phyloP scores from a whole-genome alignment of 768 basidiomycete species.

The Chalciporus piperatus region DNA sequence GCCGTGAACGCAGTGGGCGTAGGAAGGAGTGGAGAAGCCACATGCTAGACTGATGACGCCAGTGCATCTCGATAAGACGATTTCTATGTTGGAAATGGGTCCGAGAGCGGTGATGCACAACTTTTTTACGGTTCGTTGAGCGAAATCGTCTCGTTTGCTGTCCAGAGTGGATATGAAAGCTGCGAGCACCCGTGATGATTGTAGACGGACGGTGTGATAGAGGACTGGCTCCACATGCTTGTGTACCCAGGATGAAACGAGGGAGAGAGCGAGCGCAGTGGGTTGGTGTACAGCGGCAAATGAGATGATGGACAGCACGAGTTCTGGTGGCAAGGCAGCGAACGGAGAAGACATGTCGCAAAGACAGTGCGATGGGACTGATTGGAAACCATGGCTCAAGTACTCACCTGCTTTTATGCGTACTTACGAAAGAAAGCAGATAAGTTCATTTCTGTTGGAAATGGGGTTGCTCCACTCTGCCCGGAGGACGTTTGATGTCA shows the following conservation, averaged over 20 bases:
- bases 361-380: too few species aligned
- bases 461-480: too few species aligned
- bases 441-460: too few species aligned
- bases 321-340: conserved; percentile 31
- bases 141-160: conserved; percentile 23
- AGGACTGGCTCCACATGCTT: conserved; percentile 34
- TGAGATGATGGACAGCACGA: conserved; percentile 36
- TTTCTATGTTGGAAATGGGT: conserved; percentile 31
- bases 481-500: too few species aligned
- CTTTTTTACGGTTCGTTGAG: conserved; percentile 26
- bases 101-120: conserved; percentile 37
- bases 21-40: conserved; percentile 33
- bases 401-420: too few species aligned
- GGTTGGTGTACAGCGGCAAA: conserved; percentile 31
- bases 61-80: conserved; percentile 30
- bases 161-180: conserved; percentile 29
- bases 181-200: conserved; percentile 28
- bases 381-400: too few species aligned
- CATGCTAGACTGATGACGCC: conserved; percentile 35
- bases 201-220: conserved; percentile 37
- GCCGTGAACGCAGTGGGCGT: conserved; percentile 10
- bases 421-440: not conserved
- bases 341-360: conserved; percentile 6
- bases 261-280: conserved; percentile 33
- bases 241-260: conserved; percentile 35